These are phyloP conservation scores for Fusarium domesticum DNA, from an alignment of 2,329 filamentous ascomycete genomes.

Conservation along the genomic window DNA sequence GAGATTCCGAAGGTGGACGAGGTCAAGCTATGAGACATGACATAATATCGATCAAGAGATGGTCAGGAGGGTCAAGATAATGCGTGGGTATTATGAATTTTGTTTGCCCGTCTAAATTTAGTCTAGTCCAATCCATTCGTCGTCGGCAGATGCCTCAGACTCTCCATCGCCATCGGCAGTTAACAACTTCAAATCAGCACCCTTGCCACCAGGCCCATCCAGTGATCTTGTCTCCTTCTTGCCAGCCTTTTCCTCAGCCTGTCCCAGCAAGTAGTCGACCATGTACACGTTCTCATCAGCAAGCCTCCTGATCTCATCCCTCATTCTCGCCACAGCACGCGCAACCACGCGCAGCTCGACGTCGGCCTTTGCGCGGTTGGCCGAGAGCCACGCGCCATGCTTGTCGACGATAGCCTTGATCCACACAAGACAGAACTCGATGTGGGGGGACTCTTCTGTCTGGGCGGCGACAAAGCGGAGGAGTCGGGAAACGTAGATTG, in stretches of 20 bases:
- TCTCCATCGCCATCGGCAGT: slow-evolving; percentile 33
- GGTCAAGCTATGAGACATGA: slow-evolving; percentile 5
- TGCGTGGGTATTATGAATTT: slow-evolving; percentile 28
- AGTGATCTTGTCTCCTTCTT: slow-evolving; percentile 24
- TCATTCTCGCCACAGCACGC: slow-evolving; percentile 74
- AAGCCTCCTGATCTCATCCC: slow-evolving; percentile 75
- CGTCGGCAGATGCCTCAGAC: slow-evolving; percentile 38
- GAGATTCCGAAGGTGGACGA: slow-evolving; percentile 30
- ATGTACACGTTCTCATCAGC: slow-evolving; percentile 88
- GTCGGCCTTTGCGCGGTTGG: slow-evolving; percentile 74
- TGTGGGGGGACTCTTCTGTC: slow-evolving; percentile 84
- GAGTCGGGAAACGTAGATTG: slow-evolving; percentile 80
- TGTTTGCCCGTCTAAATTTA: slow-evolving; percentile 31
- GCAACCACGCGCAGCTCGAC: slow-evolving; percentile 81
- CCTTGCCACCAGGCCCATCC: slow-evolving; percentile 15
- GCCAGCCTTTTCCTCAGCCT: slow-evolving; percentile 38
- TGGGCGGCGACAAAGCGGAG: slow-evolving; percentile 85
- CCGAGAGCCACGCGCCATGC: slow-evolving; percentile 82
- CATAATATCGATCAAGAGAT: slow-evolving; percentile 1
- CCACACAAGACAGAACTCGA: slow-evolving; percentile 94
- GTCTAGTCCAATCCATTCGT: slow-evolving; percentile 50
- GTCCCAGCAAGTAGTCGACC: slow-evolving; percentile 73
- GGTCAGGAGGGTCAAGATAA: neutral
- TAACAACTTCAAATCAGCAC: slow-evolving; percentile 32
- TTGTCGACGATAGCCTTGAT: slow-evolving; percentile 77